Conservation (phyloP, 169 alveolate genomes). For the Hepatocystis sp. region DNA sequence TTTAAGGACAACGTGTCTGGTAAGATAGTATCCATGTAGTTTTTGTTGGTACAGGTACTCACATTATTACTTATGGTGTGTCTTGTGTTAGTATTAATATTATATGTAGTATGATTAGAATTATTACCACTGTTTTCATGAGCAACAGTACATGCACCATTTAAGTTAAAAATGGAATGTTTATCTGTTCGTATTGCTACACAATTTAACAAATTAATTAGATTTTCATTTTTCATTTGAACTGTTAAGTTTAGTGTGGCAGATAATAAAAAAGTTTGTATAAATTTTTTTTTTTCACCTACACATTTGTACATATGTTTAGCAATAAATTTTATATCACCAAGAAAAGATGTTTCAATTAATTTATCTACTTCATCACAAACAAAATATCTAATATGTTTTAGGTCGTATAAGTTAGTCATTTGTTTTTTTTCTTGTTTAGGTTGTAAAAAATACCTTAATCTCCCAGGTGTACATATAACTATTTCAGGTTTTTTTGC, state of each 20-base stretch:
- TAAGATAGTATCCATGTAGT: constrained; percentile 8
- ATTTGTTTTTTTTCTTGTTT: constrained; percentile 36
- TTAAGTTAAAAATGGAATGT: constrained; percentile 20
- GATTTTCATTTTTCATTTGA: constrained; percentile 48
- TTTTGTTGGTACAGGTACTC: too few species aligned
- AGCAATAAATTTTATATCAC: constrained; percentile 46
- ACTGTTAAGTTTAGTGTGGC: constrained; percentile 62
- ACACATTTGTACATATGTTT: constrained; percentile 61
- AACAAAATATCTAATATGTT: constrained; percentile 63
- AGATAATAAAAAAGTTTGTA: constrained; percentile 64
- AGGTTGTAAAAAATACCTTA: constrained; percentile 72
- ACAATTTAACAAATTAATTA: constrained; percentile 40
- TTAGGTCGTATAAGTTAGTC: constrained; percentile 32
- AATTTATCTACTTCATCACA: constrained; percentile 75
- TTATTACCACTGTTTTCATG: background rate
- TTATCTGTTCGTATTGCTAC: constrained; percentile 51
- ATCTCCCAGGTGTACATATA: constrained; percentile 86
- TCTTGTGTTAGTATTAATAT: too few species aligned
- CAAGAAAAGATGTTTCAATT: constrained; percentile 68
- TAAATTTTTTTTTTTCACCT: constrained; percentile 26
- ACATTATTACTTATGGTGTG: too few species aligned
- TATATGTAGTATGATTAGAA: too few species aligned
- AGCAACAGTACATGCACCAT: constrained; percentile 1
- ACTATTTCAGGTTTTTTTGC: constrained; percentile 79
- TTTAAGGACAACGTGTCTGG: constrained; percentile 33